Percentiles rank a stretch among this genome's conserved stretches.
Conservation (phyloP, 2,329 filamentous ascomycete genomes). For the Dothidotthia symphoricarpi region DNA sequence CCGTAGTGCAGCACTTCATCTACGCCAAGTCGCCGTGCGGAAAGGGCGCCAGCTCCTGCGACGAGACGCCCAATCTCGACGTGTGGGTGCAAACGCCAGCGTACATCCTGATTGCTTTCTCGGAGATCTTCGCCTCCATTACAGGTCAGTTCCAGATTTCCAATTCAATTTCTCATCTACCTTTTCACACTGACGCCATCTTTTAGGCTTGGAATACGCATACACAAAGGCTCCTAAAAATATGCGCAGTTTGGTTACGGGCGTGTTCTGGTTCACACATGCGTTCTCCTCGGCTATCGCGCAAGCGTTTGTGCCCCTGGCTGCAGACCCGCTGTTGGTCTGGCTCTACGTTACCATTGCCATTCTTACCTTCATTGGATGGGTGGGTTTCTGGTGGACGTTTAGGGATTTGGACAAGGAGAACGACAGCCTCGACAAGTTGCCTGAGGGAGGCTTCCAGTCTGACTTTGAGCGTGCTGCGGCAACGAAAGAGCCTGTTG, state of each 20-base stretch:
- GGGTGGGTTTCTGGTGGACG: constrained; percentile 28
- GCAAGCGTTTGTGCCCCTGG: constrained; percentile 22
- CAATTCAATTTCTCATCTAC: too few relatives aligned
- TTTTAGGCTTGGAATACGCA: constrained; percentile 62
- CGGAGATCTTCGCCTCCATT: constrained; percentile 63
- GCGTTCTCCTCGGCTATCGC: constrained; percentile 28
- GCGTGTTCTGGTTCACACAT: constrained; percentile 35
- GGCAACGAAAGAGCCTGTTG: constrained; percentile 9
- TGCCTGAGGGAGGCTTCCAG: constrained; percentile 26
- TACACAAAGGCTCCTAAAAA: constrained; percentile 68
- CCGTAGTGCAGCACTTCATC: constrained; percentile 57
- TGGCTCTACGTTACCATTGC: constrained; percentile 33
- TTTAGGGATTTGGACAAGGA: constrained; percentile 29
- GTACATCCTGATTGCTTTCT: constrained; percentile 55
- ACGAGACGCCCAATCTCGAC: constrained; percentile 45
- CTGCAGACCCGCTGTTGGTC: constrained; percentile 21
- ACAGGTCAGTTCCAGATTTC: constrained; percentile 53
- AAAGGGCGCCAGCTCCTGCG: constrained; percentile 39
- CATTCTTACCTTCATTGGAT: constrained; percentile 32
- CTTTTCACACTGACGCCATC: too few relatives aligned
- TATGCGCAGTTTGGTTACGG: constrained; percentile 49
- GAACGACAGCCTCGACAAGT: constrained; percentile 34
- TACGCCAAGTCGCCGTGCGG: constrained; percentile 49
- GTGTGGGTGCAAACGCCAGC: constrained; percentile 54
- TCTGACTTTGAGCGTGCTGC: constrained; percentile 15